Percentiles rank a stretch among this genome's conserved stretches.
phyloP scores from a whole-genome alignment of 345 rosid species.

The Gossypium anomalum region DNA sequence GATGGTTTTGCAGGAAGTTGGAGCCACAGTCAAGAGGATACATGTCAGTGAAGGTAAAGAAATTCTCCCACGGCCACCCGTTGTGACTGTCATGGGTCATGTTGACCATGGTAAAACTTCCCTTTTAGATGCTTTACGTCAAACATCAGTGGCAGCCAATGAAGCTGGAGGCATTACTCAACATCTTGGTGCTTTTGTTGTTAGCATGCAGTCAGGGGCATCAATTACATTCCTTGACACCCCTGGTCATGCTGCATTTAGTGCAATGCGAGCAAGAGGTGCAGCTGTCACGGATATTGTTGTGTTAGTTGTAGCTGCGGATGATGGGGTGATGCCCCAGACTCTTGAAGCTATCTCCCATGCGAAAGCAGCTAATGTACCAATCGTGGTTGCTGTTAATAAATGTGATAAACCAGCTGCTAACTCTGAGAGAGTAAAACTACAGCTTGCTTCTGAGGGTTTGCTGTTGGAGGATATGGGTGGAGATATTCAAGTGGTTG shows the following conservation, averaged over 20 bases:
- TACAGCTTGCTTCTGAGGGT: slow-evolving; percentile 85
- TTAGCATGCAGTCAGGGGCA: slow-evolving; percentile 78
- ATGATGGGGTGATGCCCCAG: slow-evolving; percentile 98
- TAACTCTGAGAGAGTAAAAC: slow-evolving; percentile 68
- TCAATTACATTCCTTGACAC: slow-evolving; percentile 91
- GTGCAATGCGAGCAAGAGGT: slow-evolving; percentile 96
- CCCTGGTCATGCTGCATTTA: slow-evolving; percentile 94
- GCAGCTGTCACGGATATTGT: slow-evolving; percentile 94
- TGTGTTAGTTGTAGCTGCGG: slow-evolving; percentile 94
- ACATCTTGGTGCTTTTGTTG: slow-evolving; percentile 90
- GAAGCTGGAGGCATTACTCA: slow-evolving; percentile 99
- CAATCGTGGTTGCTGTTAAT: slow-evolving; percentile 84
- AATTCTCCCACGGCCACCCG: slow-evolving; percentile 65
- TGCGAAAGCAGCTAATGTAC: slow-evolving; percentile 83
- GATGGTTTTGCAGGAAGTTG: slow-evolving; percentile 63
- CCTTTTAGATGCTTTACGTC: slow-evolving; percentile 77
- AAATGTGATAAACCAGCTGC: slow-evolving; percentile 93
- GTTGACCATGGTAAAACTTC: slow-evolving; percentile 98
- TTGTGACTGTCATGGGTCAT: slow-evolving; percentile 94
- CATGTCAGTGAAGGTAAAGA: slow-evolving; percentile 68
- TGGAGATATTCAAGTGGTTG: slow-evolving; percentile 86
- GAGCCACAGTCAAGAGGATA: slow-evolving; percentile 63
- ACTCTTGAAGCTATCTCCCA: slow-evolving; percentile 87
- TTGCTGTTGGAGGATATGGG: slow-evolving; percentile 86
- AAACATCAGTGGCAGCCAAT: slow-evolving; percentile 78